phyloP scores from a whole-genome alignment of 139 green algal genomes.

The Asterochloris erici region DNA sequence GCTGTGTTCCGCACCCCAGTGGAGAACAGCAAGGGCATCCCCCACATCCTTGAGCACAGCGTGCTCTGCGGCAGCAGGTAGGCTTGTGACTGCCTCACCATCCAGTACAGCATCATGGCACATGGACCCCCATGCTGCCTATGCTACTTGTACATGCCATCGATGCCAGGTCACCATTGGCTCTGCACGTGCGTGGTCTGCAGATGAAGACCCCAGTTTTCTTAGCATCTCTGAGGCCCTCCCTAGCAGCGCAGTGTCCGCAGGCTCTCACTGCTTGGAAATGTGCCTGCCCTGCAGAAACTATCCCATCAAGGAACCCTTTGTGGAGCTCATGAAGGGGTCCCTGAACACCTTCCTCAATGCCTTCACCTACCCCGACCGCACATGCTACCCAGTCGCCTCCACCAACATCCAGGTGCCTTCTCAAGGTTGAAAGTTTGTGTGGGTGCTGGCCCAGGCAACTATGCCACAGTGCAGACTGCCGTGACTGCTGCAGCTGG shows the following conservation, averaged over 20 bases:
- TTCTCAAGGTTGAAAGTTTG: too few relatives aligned
- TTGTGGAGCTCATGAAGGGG: conserved; percentile 98
- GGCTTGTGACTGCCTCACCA: too few relatives aligned
- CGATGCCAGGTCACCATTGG: too few relatives aligned
- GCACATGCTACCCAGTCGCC: conserved; percentile 98
- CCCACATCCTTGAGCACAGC: conserved; percentile 98
- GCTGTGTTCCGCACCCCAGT: conserved; percentile 94
- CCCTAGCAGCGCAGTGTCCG: not conserved
- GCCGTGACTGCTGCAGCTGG: too few relatives aligned
- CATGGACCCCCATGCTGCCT: too few relatives aligned
- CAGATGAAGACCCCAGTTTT: not conserved
- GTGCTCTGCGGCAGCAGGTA: conserved; percentile 91
- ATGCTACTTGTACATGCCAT: not conserved
- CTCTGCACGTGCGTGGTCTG: not conserved
- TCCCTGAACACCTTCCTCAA: conserved; percentile 99
- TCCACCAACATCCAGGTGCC: conserved; percentile 68
- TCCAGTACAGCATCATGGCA: conserved; percentile 77
- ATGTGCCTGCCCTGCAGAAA: not conserved
- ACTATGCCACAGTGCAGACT: too few relatives aligned
- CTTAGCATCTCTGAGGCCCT: not conserved
- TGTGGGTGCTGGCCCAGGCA: too few relatives aligned
- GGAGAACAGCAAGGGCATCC: conserved; percentile 81
- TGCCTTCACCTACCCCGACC: conserved; percentile 99
- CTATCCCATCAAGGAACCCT: conserved; percentile 89
- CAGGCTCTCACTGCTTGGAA: not conserved